A percentile compares a stretch with the other conserved stretches of the same genome.
phyloP scores from a whole-genome alignment of 1,284 basidiomycete genomes.

The Malassezia sp. region DNA sequence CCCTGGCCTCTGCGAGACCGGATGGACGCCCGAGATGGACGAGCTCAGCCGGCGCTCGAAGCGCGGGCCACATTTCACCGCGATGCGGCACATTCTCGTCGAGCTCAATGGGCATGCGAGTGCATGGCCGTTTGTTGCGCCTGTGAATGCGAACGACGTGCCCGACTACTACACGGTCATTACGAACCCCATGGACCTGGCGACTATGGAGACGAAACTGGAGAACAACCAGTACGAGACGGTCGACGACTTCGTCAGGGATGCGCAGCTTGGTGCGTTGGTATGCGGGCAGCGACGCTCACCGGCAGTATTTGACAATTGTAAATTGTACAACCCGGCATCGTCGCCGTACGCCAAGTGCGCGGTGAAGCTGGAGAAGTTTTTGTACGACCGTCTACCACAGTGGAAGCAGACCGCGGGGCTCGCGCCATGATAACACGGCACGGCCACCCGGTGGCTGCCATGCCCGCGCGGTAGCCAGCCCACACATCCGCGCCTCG shows the following conservation, averaged over 20 bases:
- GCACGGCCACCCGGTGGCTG: no score
- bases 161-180: conserved; percentile 84
- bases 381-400: conserved; percentile 38
- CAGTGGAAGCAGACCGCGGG: conserved; percentile 13
- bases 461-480: no score
- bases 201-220: conserved; percentile 84
- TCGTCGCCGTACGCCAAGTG: conserved; percentile 73
- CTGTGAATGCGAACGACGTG: conserved; percentile 74
- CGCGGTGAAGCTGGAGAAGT: conserved; percentile 65
- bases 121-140: conserved; percentile 75
- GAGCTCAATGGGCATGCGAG: conserved; percentile 70
- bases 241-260: conserved; percentile 66
- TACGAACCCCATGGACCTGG: conserved; percentile 85
- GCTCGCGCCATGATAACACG: neutral
- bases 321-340: conserved; percentile 76
- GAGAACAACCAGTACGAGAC: conserved; percentile 64
- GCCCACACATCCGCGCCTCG: no score
- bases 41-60: conserved; percentile 57
- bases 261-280: conserved; percentile 52
- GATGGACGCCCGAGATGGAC: conserved; percentile 81
- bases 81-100: conserved; percentile 71
- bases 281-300: conserved; percentile 49
- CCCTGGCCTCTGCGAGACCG: conserved; percentile 56
- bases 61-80: conserved; percentile 53
- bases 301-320: conserved; percentile 71